A percentile compares a stretch with the other conserved stretches of the same genome.
phyloP scores from a whole-genome alignment of 202 grass and related monocot species.

The Eragrostis tef region DNA sequence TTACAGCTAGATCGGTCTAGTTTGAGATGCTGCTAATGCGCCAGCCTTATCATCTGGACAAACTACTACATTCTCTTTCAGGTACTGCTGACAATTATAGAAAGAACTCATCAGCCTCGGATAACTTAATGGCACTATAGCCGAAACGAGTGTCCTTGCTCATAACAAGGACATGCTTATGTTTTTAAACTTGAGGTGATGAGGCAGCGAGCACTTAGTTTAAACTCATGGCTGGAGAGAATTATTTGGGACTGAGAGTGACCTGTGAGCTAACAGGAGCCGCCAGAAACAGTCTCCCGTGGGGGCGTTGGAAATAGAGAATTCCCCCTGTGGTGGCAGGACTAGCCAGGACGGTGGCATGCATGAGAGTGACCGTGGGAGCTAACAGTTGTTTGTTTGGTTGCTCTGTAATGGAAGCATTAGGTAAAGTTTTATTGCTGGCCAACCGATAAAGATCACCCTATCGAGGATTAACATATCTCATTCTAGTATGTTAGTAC shows the following conservation, averaged over 20 bases:
- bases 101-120: not conserved
- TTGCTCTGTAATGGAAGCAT: not conserved
- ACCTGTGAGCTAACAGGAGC: constrained; percentile 34
- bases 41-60: not conserved
- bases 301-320: constrained; percentile 3
- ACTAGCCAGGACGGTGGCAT: not conserved
- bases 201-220: not conserved
- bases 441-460: constrained; percentile 39
- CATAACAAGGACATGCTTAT: not conserved
- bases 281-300: not conserved
- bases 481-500: not conserved
- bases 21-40: not conserved
- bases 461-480: constrained; percentile 23
- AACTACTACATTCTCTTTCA: not conserved
- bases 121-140: too few relatives aligned
- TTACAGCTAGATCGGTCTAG: not conserved
- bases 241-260: not conserved
- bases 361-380: too few relatives aligned
- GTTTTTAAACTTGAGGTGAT: not conserved
- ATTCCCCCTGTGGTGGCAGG: constrained; percentile 3
- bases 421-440: constrained; percentile 11
- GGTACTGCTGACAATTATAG: not conserved
- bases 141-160: too few relatives aligned
- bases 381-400: constrained; percentile 11
- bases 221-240: not conserved